A percentile compares a stretch with the other conserved stretches of the same genome.
Evolutionary conservation across 2,329 filamentous ascomycete species (phyloP).

Genomic region (Chaetomium globosum): DNA sequence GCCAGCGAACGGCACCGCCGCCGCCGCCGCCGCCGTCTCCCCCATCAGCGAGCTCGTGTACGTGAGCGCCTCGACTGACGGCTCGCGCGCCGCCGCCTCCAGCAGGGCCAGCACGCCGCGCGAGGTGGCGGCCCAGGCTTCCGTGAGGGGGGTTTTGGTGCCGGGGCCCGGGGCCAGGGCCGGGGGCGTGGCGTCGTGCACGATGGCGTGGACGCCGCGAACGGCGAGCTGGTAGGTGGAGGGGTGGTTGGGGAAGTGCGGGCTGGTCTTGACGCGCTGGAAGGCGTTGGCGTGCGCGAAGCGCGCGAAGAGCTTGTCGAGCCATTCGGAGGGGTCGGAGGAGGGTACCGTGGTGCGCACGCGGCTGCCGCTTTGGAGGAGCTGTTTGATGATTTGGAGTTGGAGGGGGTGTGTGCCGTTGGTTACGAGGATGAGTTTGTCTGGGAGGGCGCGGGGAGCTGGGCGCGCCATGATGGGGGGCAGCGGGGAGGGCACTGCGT

Average conservation of each 20-base stretch:
- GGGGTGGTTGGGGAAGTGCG: constrained; percentile 39
- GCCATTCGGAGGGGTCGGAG: constrained; percentile 35
- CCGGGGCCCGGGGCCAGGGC: constrained; percentile 39
- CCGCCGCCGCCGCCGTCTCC: constrained; percentile 13
- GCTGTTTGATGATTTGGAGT: constrained; percentile 45
- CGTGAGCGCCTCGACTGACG: constrained; percentile 47
- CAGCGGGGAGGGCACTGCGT: background rate
- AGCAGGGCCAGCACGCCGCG: constrained; percentile 39
- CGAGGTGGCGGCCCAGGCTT: constrained; percentile 43
- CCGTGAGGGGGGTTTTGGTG: constrained; percentile 40
- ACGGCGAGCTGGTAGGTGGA: constrained; percentile 38
- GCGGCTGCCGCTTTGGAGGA: constrained; percentile 46
- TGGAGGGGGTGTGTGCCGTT: constrained; percentile 51
- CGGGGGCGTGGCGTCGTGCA: constrained; percentile 45
- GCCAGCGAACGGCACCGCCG: constrained; percentile 32
- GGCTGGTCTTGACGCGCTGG: constrained; percentile 40
- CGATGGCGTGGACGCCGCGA: constrained; percentile 41
- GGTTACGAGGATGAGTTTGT: constrained; percentile 45
- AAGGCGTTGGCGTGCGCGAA: constrained; percentile 41
- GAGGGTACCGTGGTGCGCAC: constrained; percentile 50
- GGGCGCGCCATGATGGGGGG: background rate
- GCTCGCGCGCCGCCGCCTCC: constrained; percentile 42
- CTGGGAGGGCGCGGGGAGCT: background rate
- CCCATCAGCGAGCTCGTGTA: constrained; percentile 43
- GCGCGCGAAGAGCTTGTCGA: constrained; percentile 18